Percentiles rank a stretch among this genome's conserved stretches.
phyloP scores from a whole-genome alignment of 2,329 filamentous ascomycete genomes.

The Huntiella moniliformis region DNA sequence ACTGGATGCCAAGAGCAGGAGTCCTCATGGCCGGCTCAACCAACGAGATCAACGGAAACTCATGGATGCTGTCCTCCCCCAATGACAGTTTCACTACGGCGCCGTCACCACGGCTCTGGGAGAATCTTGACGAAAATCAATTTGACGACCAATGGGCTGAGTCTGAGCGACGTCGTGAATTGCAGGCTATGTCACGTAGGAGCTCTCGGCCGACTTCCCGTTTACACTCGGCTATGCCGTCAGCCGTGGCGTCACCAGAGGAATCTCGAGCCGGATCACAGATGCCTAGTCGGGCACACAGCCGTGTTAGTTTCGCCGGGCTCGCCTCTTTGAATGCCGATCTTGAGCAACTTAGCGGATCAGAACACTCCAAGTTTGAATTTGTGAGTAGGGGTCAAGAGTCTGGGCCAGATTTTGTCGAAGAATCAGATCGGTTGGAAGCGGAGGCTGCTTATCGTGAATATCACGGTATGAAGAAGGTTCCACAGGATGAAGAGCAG shows the following conservation, averaged over 20 bases:
- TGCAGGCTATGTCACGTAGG: slow-evolving; percentile 1
- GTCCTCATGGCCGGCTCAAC: slow-evolving; percentile 42
- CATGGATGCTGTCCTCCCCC: slow-evolving; percentile 40
- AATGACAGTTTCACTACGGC: slow-evolving; percentile 24
- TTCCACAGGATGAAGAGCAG: slow-evolving; percentile 36
- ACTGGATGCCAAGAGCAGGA: slow-evolving; percentile 47
- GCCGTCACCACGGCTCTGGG: neutral
- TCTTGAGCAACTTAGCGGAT: neutral
- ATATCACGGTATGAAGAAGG: slow-evolving; percentile 20
- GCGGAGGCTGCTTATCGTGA: slow-evolving; percentile 15
- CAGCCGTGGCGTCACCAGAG: neutral
- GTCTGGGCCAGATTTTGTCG: slow-evolving; percentile 42
- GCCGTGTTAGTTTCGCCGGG: slow-evolving; percentile 24
- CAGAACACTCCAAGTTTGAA: neutral
- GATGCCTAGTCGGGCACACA: slow-evolving; percentile 28
- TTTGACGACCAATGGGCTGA: slow-evolving; percentile 22
- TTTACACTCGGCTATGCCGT: no score
- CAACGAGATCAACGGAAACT: slow-evolving; percentile 48
- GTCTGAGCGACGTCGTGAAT: neutral
- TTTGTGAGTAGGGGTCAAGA: neutral
- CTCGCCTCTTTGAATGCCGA: neutral
- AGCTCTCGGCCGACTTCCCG: slow-evolving; percentile 3
- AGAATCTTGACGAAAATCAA: slow-evolving; percentile 29
- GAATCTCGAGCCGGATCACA: slow-evolving; percentile 3
- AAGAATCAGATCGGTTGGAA: slow-evolving; percentile 40